Base-by-base conservation (phyloP, 148 eudicot species). In the Nyssa sinensis region DNA sequence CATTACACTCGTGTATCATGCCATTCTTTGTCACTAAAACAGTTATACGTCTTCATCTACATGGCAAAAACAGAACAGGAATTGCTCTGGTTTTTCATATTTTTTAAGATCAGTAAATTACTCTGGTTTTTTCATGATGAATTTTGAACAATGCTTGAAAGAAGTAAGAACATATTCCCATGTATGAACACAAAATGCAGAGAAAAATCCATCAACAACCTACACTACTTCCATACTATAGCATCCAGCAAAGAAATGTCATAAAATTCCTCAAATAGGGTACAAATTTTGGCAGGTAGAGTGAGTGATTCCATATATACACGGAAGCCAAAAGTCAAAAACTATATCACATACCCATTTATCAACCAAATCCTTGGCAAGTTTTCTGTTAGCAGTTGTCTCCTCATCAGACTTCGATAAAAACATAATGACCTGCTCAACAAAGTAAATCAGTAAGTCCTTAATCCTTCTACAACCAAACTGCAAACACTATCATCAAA, bases 331-430 rank as follows among this genome's bases (percentile, higher is more conserved):
- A 28, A 61, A n/a, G n/a, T n/a, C n/a, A n/a, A 28, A 35, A 68
- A 30, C 37, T 33, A 61, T 9, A 57, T 12, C 7, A 81, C 82
- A 74, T 89, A 95, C 99, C 99, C 99, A 95, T 88, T 91, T 91
- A 77, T 95, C 99, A 73, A 95, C 97, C 81, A 95, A 76, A 71
- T 95, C 99, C 80, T 92, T 92, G 21, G 99, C 99, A 78, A 95
- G 88, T 76, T 88, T 95, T 73, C 94, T 82, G 77, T 95, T 95
- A 67, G 97, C 44, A 30, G 97, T 88, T 27, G 93, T 95, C 85
- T 95, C 99, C 83, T 95, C 99, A 64, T 95, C 97, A 19, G 97
- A 90, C 84, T 95, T 95, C 1, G 99, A 92, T 77, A 95, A 71
- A 81, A 95, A 95, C 99, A 92, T 93, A 74, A 95, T 91, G 79